Base-by-base conservation (phyloP, 768 basidiomycete genomes). In the Tricholomella constricta region DNA sequence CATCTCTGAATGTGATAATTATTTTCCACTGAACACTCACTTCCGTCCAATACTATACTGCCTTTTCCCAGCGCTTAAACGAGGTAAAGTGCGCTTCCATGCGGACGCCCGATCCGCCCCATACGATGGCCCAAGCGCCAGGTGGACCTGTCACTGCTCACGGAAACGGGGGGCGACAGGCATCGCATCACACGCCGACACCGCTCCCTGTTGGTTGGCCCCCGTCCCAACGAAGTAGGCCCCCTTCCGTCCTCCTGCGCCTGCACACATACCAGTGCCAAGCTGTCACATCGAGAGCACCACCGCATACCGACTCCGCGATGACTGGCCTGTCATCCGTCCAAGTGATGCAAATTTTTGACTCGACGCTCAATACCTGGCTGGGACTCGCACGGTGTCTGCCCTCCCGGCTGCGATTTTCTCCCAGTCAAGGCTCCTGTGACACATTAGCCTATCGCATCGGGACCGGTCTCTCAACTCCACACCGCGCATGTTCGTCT, bases 371-470 rank as follows among this genome's bases (percentile, higher is more conserved):
- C 29, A 31, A 31, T 31, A 11, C 29, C 6, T n/a, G n/a, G n/a
- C n/a, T n/a, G n/a, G n/a, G n/a, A n/a, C n/a, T 6, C 29, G 29
- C 29, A 31, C 29, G 29, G 11, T 11, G 29, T 31, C 29, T 6
- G 27, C 29, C n/a, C 31, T n/a, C 29, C 31, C 45, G 29, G 45
- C 20, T 34, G 27, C 45, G 45, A 45, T 45, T 29, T 45, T 14
- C 3, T n/a, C 31, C 42, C 42, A n/a, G 6, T n/a, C 42, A 27
- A 7, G 36, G 7, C 36, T 10, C 6, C n/a, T 8, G 15, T n/a
- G 7, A 15, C 7, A 8, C 17, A 37, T 14, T n/a, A 45, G 51
- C 52, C 52, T 53, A 47, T 53, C 45, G 36, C 19, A 40, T 53
- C 52, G 52, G 51, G 6, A 8, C 52, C 45, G 38, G 15, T 15